Conservation (phyloP, 805 yeast genomes). For the Maudiozyma turicensis region DNA sequence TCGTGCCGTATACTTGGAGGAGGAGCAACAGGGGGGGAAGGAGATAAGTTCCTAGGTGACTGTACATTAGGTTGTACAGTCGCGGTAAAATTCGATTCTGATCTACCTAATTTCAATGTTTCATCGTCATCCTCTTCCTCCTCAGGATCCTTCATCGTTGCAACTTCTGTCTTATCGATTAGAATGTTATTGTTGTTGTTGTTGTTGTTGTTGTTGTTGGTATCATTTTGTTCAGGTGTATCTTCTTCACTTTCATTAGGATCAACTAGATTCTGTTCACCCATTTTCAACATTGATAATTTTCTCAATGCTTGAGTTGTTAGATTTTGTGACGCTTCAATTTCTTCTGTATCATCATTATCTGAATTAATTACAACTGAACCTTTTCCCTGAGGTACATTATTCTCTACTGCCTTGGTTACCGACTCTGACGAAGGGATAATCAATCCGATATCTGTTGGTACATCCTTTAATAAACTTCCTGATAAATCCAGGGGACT, state of each 20-base stretch:
- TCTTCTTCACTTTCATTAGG: background rate
- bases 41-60: background rate
- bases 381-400: background rate
- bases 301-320: constrained; percentile 34
- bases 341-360: constrained; percentile 11
- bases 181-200: background rate
- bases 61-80: background rate
- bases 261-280: background rate
- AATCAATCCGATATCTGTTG: background rate
- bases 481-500: background rate
- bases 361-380: background rate
- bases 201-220: background rate
- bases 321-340: constrained; percentile 23
- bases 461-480: background rate
- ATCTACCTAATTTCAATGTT: background rate
- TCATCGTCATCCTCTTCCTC: background rate
- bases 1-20: background rate
- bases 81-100: constrained; percentile 1
- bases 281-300: constrained; percentile 23
- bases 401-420: background rate
- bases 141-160: background rate
- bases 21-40: background rate
- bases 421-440: background rate
- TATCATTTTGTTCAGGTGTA: background rate
- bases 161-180: background rate